Evolutionary conservation across 306 rosid species (phyloP), one percentile per base, ranked within the genome.

Genomic region (Datisca glomerata): DNA sequence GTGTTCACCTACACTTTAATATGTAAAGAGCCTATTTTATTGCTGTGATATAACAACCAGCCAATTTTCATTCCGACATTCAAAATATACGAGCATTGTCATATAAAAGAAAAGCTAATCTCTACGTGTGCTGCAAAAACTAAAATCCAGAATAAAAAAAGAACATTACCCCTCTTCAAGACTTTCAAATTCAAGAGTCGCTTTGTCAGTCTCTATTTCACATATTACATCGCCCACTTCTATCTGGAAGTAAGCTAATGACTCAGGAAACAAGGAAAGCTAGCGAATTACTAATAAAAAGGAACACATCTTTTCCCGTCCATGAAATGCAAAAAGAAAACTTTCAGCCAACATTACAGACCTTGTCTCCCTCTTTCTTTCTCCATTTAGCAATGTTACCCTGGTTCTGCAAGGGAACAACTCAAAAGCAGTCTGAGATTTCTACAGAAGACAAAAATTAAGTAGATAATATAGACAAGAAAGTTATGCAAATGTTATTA

Each of bases 181-280:
- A 53, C 48, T 45, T 67, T 89, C 97, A 59, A 77, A 89, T 68
- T 89, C 97, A 54, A 89, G 65, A 46, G 97, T 89, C 48, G 97
- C 97, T 70, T 89, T 89, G 64, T 89, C 97, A 21, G 97, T 89
- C 79, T 89, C 97, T 76, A 89, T 89, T 79, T 89, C 97, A 56
- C 97, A 89, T 51, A 89, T 45, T 21, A 89, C 78, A 66, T 89
- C 95, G 55, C 97, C 97, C 60, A 89, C 95, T 55, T 77, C 93
- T 53, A 89, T 80, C 97, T 89, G 86, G 65, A 43, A 36, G 47
- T n/a, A n/a, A n/a, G n/a, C n/a, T n/a, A 63, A 50, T 32, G 48
- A 50, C 24, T 18, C 57, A 27, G 67, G 16, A 13, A 49, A 61
- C 24, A 46, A 18, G 44, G 23, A 41, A 32, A 15, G 32, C 12